Evolutionary conservation across 371 early-diverging fungal species (phyloP), one percentile per base, ranked within the genome.

Genomic region (Zychaea mexicana): DNA sequence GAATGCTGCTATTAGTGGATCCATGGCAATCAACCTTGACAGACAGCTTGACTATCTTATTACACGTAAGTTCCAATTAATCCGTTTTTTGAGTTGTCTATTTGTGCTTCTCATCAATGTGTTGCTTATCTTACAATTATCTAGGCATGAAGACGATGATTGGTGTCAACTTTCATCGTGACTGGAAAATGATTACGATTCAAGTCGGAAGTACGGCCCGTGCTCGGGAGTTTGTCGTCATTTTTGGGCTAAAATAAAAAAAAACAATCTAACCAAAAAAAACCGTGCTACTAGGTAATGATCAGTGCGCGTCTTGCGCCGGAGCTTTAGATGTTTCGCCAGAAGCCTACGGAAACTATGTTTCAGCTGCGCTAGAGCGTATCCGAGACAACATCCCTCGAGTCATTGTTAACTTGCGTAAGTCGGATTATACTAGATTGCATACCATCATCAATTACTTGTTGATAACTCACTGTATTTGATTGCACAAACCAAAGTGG

Each of bases 1-100:
- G 7, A 75, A 79, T 69, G 76, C 71, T 45, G 82, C 82, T 32
- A 70, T 74, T 32, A 74, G 77, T 52, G 81, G 78, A 19, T 71
- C 73, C 2, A 55, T 76, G 49, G 74, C 73, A 1, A 52, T 30
- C 19, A 74, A 78, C 24, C 70, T 81, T 19, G 65, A 74, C 4
- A 58, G 60, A 38, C 67, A 81, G 52, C 33, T 78, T 4, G 61
- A 71, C 19, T 82, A 82, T 62, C 57, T 82, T 17, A 65, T 78
- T 24, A 31, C 58, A 27, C 62, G 75, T 77, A 73, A 47, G 58
- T 60, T 33, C 5, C n/a, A n/a, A n/a, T n/a, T n/a, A n/a, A n/a
- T n/a, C n/a, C n/a, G n/a, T n/a, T n/a, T n/a, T n/a, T n/a, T n/a
- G n/a, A n/a, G n/a, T n/a, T n/a, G n/a, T n/a, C n/a, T n/a, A n/a